Percentiles rank a stretch among this genome's conserved stretches.
These are phyloP conservation scores for Betula pendula DNA, from an alignment of 306 rosid genomes.

Conservation along the genomic window DNA sequence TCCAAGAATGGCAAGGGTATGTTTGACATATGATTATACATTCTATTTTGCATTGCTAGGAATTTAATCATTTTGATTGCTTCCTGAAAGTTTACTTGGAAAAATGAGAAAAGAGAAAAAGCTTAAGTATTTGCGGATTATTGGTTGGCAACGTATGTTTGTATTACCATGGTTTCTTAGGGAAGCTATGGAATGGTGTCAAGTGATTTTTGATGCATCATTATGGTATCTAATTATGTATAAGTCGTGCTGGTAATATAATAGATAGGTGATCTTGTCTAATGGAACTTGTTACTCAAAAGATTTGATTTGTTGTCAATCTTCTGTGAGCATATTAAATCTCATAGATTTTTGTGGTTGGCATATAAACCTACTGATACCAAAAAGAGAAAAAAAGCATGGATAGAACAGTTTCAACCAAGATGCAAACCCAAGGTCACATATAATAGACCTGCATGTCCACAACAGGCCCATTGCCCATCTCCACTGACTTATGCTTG, in stretches of 20 bases:
- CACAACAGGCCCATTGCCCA: not conserved
- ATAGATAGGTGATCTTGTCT: not conserved
- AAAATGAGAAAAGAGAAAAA: not conserved
- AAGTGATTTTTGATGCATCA: slow-evolving; percentile 12
- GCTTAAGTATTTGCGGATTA: not conserved
- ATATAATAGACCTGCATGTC: not conserved
- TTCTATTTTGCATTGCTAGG: not conserved
- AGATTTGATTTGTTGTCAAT: not conserved
- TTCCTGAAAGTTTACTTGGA: slow-evolving; percentile 3
- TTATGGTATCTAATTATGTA: not conserved
- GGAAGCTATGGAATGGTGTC: not conserved
- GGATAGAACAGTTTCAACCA: not conserved
- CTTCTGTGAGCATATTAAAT: not conserved
- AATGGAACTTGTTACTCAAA: not conserved
- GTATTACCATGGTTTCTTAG: not conserved
- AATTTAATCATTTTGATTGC: not conserved
- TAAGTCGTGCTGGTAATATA: not conserved
- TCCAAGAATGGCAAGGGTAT: slow-evolving; percentile 94
- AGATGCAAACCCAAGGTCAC: not conserved
- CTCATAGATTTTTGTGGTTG: not conserved
- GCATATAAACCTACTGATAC: not conserved
- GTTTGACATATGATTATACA: slow-evolving; percentile 17
- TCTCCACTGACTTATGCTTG: not conserved
- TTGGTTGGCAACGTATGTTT: not conserved
- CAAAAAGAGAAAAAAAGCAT: not conserved